phyloP scores from a whole-genome alignment of 2,329 filamentous ascomycete species.

The Acephala macrosclerotiorum region DNA sequence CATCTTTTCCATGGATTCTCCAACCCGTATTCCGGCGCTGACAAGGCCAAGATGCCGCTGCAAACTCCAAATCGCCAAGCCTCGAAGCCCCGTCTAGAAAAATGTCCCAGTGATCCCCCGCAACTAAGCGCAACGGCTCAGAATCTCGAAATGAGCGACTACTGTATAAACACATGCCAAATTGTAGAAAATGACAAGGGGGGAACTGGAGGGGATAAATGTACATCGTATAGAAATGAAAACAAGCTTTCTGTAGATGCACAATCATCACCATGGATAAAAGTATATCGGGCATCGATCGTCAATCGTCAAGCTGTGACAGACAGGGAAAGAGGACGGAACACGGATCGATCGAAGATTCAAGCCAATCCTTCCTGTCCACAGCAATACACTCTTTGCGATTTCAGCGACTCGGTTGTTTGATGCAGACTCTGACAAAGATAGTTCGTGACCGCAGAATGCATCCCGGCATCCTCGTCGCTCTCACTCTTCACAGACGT shows the following conservation, averaged over 20 bases:
- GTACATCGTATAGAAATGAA: neutral
- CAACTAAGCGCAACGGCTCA: neutral
- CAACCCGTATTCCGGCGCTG: neutral
- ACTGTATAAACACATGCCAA: neutral
- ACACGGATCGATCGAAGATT: neutral
- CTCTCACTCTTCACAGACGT: slow-evolving; percentile 41
- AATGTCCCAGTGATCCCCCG: neutral
- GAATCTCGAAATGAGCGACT: slow-evolving; percentile 7
- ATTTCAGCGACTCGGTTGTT: slow-evolving; percentile 46
- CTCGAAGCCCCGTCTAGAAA: neutral
- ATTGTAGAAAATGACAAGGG: neutral
- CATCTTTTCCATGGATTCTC: neutral
- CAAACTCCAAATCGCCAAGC: slow-evolving; percentile 1
- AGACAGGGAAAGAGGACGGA: neutral
- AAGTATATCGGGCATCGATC: neutral
- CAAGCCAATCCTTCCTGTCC: slow-evolving; percentile 2
- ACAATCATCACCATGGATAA: neutral
- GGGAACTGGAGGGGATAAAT: neutral
- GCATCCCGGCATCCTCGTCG: slow-evolving; percentile 47
- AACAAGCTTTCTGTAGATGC: neutral
- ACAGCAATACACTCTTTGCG: slow-evolving; percentile 17
- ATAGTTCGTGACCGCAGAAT: slow-evolving; percentile 54
- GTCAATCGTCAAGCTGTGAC: neutral
- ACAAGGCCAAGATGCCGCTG: neutral
- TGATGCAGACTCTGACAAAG: slow-evolving; percentile 53